These are phyloP conservation scores for Plasmodium knowlesi DNA, from an alignment of 169 alveolate species.

Conservation along the genomic window DNA sequence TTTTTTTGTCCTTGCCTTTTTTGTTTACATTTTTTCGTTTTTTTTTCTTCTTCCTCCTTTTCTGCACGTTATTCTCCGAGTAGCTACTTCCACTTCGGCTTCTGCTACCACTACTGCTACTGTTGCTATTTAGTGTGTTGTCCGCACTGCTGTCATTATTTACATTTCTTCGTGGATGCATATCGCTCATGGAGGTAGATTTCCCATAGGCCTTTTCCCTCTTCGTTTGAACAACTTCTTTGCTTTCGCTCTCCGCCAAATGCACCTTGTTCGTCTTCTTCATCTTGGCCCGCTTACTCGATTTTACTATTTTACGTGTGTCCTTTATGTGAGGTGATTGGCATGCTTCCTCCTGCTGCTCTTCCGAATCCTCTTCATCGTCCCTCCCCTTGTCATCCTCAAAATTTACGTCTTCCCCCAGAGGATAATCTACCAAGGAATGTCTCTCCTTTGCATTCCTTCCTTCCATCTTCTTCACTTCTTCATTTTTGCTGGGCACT, in stretches of 20 bases:
- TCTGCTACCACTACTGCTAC: not conserved
- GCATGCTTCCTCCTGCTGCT: not conserved
- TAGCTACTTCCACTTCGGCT: conserved; percentile 1
- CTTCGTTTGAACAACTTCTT: not conserved
- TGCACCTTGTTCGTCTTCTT: not conserved
- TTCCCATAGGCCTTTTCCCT: not conserved
- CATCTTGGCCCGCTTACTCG: not conserved
- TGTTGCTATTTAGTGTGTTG: not conserved
- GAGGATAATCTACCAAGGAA: not conserved
- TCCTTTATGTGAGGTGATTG: not conserved
- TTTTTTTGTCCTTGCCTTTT: conserved; percentile 21
- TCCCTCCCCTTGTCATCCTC: not conserved
- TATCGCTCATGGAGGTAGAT: not conserved
- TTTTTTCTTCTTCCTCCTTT: conserved; percentile 11
- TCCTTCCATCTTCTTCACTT: not conserved
- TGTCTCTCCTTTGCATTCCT: not conserved
- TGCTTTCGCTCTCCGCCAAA: not conserved
- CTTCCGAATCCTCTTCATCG: not conserved
- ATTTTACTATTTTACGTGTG: not conserved
- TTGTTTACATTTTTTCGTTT: not conserved
- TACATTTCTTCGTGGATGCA: not conserved
- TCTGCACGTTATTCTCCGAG: not conserved
- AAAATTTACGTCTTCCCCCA: not conserved
- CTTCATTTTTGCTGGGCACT: not conserved
- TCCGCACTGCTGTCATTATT: not conserved